Percentiles rank a stretch among this genome's conserved stretches.
Evolutionary conservation across 768 basidiomycete genomes (phyloP).

Genomic region (Panaeolus papilionaceus): DNA sequence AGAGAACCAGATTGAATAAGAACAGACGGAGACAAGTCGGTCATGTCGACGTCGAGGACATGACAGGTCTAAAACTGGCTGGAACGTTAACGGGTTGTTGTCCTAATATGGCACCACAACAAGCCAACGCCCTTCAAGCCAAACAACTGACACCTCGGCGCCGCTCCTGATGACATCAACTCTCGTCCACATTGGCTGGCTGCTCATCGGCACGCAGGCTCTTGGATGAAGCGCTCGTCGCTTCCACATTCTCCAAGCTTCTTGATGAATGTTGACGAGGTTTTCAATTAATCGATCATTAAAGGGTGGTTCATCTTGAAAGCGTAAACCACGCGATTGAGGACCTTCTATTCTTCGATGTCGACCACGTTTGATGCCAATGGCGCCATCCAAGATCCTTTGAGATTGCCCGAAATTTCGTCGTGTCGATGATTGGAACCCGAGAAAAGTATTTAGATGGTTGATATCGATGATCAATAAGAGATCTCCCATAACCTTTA

Average conservation of each 20-base stretch:
- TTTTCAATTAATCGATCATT: background rate
- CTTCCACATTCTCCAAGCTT: background rate
- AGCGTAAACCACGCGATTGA: background rate
- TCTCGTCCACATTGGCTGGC: background rate
- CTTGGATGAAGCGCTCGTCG: background rate
- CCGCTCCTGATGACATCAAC: background rate
- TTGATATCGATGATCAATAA: too few relatives aligned
- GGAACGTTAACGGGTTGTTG: background rate
- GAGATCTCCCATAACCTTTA: too few relatives aligned
- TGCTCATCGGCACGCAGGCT: background rate
- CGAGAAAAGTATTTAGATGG: too few relatives aligned
- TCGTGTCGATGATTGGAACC: background rate
- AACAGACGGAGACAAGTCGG: background rate
- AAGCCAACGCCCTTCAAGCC: background rate
- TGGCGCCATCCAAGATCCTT: background rate
- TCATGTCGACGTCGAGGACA: background rate
- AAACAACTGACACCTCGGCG: background rate
- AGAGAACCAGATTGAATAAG: background rate
- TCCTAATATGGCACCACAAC: background rate
- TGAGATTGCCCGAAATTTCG: background rate
- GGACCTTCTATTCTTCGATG: background rate
- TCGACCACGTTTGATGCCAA: background rate
- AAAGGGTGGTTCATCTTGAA: background rate
- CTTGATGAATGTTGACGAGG: background rate
- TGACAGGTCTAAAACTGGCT: background rate